These are phyloP conservation scores for Drechslerella coelobrocha DNA, from an alignment of 2,329 filamentous ascomycete species.

Conservation along the genomic window DNA sequence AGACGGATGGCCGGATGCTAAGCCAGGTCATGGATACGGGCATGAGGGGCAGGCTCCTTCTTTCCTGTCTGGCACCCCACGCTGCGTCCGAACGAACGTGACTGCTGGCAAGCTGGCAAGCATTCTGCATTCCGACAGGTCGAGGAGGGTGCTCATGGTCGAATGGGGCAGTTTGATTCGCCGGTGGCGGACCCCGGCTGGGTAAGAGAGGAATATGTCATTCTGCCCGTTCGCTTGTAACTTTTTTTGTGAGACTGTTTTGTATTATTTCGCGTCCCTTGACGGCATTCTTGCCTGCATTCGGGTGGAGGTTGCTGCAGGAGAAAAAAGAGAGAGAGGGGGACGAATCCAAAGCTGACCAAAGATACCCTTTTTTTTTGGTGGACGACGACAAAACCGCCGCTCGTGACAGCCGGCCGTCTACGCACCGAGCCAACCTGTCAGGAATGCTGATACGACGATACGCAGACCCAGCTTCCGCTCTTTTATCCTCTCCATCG, in stretches of 20 bases:
- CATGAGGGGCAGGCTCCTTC: neutral
- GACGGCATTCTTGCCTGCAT: no score
- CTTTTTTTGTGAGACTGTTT: neutral
- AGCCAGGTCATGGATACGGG: neutral
- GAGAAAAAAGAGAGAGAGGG: neutral
- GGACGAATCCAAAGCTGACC: no score
- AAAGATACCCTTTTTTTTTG: no score
- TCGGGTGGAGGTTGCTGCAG: neutral
- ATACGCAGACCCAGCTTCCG: neutral
- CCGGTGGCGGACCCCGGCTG: neutral
- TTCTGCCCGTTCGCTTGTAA: neutral
- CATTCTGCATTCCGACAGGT: neutral
- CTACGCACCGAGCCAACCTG: no score
- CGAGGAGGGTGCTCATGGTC: slow-evolving; percentile 4
- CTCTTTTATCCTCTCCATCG: neutral
- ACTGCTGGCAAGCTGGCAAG: neutral
- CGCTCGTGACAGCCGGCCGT: no score
- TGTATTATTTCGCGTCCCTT: neutral
- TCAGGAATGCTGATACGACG: neutral
- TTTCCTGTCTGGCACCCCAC: slow-evolving; percentile 1
- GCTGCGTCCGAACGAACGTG: neutral
- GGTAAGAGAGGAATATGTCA: neutral
- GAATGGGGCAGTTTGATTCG: neutral
- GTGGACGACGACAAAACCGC: no score
- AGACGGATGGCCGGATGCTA: neutral